These are phyloP conservation scores for Trichoderma virens DNA, from an alignment of 495 filamentous ascomycete genomes.

Conservation along the genomic window DNA sequence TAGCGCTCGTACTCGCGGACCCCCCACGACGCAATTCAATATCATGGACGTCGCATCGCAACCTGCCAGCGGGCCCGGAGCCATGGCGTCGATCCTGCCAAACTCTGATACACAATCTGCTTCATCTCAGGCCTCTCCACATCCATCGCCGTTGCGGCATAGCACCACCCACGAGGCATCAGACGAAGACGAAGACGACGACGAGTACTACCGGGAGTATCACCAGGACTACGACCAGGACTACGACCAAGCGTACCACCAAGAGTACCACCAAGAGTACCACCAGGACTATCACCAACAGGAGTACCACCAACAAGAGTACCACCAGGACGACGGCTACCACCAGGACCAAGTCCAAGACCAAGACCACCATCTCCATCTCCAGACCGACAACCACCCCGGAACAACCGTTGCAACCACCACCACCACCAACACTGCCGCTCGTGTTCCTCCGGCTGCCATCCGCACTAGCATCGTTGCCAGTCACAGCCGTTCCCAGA, in stretches of 20 bases:
- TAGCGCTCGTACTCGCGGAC: neutral
- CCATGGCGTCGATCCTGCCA: constrained; percentile 8
- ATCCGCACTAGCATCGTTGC: constrained; percentile 4
- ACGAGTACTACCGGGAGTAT: neutral
- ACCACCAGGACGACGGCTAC: neutral
- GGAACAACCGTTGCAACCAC: neutral
- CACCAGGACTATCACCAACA: neutral
- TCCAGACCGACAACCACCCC: neutral
- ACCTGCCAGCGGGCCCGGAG: constrained; percentile 1
- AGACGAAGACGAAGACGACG: neutral
- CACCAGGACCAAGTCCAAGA: neutral
- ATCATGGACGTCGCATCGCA: constrained; percentile 8
- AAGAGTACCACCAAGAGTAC: neutral
- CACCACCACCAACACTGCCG: neutral
- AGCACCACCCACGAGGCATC: neutral
- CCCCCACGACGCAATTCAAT: constrained; percentile 4
- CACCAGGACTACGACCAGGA: neutral
- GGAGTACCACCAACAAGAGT: neutral
- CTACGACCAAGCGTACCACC: neutral
- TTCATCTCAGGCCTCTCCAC: constrained; percentile 9
- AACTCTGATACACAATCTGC: constrained; percentile 8
- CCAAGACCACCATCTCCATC: neutral
- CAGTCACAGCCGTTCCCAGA: neutral
- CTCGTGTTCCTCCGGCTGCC: neutral
- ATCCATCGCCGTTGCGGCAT: constrained; percentile 3